Conservation (phyloP, 345 rosid genomes). For the Eucalyptus pauciflora region DNA sequence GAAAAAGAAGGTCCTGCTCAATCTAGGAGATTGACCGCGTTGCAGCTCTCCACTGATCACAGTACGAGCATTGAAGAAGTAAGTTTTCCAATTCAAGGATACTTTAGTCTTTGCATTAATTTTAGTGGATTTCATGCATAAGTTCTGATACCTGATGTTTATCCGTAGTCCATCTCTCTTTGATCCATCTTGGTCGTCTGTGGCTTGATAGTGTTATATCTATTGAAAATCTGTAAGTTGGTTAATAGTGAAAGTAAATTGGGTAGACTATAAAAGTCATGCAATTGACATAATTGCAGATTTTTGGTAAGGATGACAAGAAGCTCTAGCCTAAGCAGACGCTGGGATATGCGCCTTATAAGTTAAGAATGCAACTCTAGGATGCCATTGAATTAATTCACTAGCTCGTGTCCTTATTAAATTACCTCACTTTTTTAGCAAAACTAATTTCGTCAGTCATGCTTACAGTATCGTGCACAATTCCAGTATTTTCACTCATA, state of each 20-base stretch:
- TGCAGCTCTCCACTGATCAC: slow-evolving; percentile 94
- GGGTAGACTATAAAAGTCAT: background rate
- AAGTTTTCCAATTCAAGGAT: slow-evolving; percentile 12
- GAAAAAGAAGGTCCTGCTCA: slow-evolving; percentile 20
- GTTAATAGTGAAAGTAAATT: background rate
- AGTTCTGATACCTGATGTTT: background rate
- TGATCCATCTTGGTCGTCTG: background rate
- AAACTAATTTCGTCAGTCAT: background rate
- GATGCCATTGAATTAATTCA: background rate
- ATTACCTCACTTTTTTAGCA: background rate
- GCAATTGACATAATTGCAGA: background rate
- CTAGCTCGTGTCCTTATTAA: background rate
- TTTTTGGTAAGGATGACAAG: background rate
- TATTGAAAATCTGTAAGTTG: background rate
- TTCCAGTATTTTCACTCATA: background rate
- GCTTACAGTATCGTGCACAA: background rate
- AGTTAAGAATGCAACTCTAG: background rate
- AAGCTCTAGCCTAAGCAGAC: background rate
- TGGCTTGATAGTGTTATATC: background rate
- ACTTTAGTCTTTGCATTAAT: background rate
- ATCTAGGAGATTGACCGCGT: slow-evolving; percentile 43
- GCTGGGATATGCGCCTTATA: background rate
- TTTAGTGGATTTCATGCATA: background rate
- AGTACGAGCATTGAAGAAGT: slow-evolving; percentile 96
- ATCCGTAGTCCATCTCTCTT: background rate